A percentile compares a stretch with the other conserved stretches of the same genome.
phyloP scores from a whole-genome alignment of 1,284 basidiomycete species.

The Pterula multifida region DNA sequence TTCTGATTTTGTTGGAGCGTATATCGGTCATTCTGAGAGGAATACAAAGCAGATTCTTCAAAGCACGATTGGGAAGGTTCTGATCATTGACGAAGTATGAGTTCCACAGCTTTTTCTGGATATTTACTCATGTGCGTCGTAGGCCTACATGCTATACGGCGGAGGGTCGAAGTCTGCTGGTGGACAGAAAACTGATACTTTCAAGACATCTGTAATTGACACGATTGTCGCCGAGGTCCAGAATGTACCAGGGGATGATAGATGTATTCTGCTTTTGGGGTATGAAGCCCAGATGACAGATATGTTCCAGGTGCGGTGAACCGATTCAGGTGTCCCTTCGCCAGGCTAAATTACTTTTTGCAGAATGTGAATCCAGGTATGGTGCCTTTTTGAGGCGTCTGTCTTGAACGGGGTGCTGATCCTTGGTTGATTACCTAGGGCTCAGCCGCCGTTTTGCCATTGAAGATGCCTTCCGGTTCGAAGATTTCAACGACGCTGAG shows the following conservation, averaged over 20 bases:
- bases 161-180: slow-evolving; percentile 19
- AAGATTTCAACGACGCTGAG: slow-evolving; percentile 45
- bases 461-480: slow-evolving; percentile 53
- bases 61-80: slow-evolving; percentile 45
- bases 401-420: neutral
- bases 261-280: slow-evolving; percentile 51
- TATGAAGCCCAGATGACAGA: slow-evolving; percentile 53
- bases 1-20: slow-evolving; percentile 44
- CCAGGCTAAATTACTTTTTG: neutral
- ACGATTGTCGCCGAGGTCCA: slow-evolving; percentile 65
- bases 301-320: slow-evolving; percentile 51
- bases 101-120: neutral
- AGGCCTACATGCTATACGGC: slow-evolving; percentile 61
- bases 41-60: slow-evolving; percentile 51
- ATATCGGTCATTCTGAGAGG: slow-evolving; percentile 45
- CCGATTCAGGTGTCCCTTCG: neutral
- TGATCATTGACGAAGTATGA: slow-evolving; percentile 55
- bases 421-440: neutral
- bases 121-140: neutral
- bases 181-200: slow-evolving; percentile 25
- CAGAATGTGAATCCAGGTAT: slow-evolving; percentile 62
- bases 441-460: slow-evolving; percentile 42
- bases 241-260: slow-evolving; percentile 52
- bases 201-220: slow-evolving; percentile 57
- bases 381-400: slow-evolving; percentile 13